phyloP scores from a whole-genome alignment of 768 basidiomycete species.

The Podaxis pistillaris region DNA sequence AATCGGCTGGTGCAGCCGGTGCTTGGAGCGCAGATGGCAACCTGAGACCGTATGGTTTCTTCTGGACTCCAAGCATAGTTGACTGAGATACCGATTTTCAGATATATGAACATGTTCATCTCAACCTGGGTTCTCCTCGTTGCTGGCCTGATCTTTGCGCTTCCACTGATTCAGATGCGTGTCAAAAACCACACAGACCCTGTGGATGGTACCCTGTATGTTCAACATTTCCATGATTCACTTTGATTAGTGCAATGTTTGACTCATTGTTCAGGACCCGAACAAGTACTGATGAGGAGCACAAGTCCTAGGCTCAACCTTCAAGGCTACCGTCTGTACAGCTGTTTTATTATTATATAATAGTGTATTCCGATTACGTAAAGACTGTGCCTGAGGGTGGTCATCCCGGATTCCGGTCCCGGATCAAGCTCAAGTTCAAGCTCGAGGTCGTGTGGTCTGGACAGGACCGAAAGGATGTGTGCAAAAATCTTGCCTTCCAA shows the following conservation, averaged over 20 bases:
- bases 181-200: constrained; percentile 57
- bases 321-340: neutral
- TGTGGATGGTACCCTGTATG: constrained; percentile 54
- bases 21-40: constrained; percentile 72
- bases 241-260: neutral
- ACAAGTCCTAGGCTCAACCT: neutral
- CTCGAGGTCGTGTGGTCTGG: too few relatives aligned
- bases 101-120: constrained; percentile 68
- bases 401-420: too few relatives aligned
- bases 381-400: too few relatives aligned
- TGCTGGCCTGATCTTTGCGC: constrained; percentile 58
- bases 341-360: neutral
- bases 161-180: constrained; percentile 71
- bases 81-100: constrained; percentile 14
- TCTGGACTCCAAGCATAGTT: neutral
- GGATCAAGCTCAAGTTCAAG: too few relatives aligned
- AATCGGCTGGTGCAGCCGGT: constrained; percentile 73
- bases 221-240: constrained; percentile 1
- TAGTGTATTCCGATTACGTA: neutral
- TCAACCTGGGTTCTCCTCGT: constrained; percentile 71
- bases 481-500: neutral
- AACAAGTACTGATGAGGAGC: neutral
- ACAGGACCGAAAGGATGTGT: too few relatives aligned
- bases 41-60: constrained; percentile 50
- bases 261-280: neutral